Conservation (phyloP, 1,284 basidiomycete genomes). For the Fistulinella cinereoalba region DNA sequence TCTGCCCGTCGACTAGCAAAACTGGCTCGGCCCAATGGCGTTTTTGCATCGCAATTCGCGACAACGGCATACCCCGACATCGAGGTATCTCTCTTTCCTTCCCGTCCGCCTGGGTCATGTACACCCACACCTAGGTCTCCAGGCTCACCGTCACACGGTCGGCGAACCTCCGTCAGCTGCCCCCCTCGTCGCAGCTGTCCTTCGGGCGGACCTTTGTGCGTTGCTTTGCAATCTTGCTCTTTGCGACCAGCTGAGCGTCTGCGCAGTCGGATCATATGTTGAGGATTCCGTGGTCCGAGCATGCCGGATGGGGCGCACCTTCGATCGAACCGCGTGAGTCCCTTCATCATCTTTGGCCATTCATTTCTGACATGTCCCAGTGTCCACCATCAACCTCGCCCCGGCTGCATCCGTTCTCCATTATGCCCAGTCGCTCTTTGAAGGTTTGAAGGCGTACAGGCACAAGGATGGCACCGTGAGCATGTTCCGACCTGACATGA, state of each 20-base stretch:
- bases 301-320: conserved; percentile 80
- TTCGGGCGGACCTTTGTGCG: conserved; percentile 74
- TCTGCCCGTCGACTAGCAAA: conserved; percentile 9
- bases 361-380: conserved; percentile 37
- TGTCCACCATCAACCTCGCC: conserved; percentile 72
- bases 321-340: conserved; percentile 79
- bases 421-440: conserved; percentile 90
- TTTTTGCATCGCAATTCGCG: conserved; percentile 11
- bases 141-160: conserved; percentile 50
- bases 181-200: conserved; percentile 52
- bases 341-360: not conserved
- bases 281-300: conserved; percentile 72
- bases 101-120: not conserved
- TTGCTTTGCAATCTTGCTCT: conserved; percentile 15
- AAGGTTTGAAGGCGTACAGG: conserved; percentile 96
- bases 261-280: conserved; percentile 91
- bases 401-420: conserved; percentile 90
- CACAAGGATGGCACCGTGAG: conserved; percentile 77
- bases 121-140: conserved; percentile 38
- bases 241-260: conserved; percentile 9
- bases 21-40: conserved; percentile 1
- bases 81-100: conserved; percentile 16
- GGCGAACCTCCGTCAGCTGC: conserved; percentile 48
- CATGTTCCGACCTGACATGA: conserved; percentile 97
- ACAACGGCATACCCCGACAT: conserved; percentile 17